Base-by-base conservation (phyloP, 1,284 basidiomycete genomes). In the Malassezia obtusa region DNA sequence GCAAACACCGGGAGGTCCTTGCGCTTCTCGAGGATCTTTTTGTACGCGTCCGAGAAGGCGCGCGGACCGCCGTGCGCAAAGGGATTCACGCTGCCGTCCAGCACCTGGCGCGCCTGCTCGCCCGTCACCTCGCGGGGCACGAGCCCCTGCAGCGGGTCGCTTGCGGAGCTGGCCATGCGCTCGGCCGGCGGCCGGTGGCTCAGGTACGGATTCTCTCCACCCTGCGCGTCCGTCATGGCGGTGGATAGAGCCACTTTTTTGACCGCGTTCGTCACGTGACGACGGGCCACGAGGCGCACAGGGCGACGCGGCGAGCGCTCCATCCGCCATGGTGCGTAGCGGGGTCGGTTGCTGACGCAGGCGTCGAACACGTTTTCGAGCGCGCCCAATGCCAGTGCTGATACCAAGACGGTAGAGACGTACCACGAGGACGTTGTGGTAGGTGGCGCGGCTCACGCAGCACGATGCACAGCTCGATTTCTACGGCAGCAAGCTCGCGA, bases 391-490 rank as follows among this genome's bases (percentile, higher is more conserved):
- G 43, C 30, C 7, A 56, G 17, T 40, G 28, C 48, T 12, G 48
- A 56, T 21, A 45, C 65, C 14, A 67, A 67, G 50, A 63, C 59
- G 47, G 64, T 73, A 47, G 71, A 73, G 37, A 73, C 71, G 1
- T 62, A 62, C 35, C 71, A 73, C 52, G 68, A 73, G 51, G 71
- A 73, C 43, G 71, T 69, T 61, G 65, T 73, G 14, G 62, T 64
- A 43, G 15, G 62, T 60, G 19, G 25, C 7, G 8, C 14, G 25
- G 14, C 40, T 37, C 19, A 38, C 45, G 39, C 53, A 63, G 61
- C 92, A 98, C 76, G 92, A 98, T 75, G 91, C 92, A 22, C 92
- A 96, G 74, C 79, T 98, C 41, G 92, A 98, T 76, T 96, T 92
- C 78, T 95, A 95, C 70, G 91, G 90, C 48, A 92, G 91, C 76